phyloP scores from a whole-genome alignment of 108 stramenopile species.

The Fistulifera solaris region DNA sequence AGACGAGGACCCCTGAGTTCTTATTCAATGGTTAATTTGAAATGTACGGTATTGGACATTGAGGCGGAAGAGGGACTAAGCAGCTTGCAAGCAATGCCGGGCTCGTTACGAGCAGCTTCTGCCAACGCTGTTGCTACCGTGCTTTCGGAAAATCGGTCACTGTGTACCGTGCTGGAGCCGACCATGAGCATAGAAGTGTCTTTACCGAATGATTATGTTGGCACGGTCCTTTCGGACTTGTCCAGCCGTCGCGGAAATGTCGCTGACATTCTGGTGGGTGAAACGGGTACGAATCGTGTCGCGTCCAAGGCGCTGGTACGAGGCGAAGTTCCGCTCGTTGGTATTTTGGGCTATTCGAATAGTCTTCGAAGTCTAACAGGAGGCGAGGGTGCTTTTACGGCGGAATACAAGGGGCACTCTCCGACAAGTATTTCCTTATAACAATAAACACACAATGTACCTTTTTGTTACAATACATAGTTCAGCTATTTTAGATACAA shows the following conservation, averaged over 20 bases:
- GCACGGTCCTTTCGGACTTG: slow-evolving; percentile 78
- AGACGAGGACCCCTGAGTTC: slow-evolving; percentile 62
- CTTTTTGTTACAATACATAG: too few species aligned
- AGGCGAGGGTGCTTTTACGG: slow-evolving; percentile 78
- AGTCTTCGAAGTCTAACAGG: slow-evolving; percentile 71
- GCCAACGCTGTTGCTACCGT: slow-evolving; percentile 49
- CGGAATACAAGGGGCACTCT: slow-evolving; percentile 79
- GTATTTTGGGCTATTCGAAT: slow-evolving; percentile 84
- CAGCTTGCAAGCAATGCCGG: slow-evolving; percentile 53
- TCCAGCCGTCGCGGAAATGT: slow-evolving; percentile 68
- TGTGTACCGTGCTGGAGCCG: slow-evolving; percentile 68
- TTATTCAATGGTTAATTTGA: slow-evolving; percentile 55
- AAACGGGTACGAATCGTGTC: slow-evolving; percentile 12
- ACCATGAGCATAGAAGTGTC: slow-evolving; percentile 73
- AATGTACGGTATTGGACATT: slow-evolving; percentile 59
- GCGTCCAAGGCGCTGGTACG: slow-evolving; percentile 56
- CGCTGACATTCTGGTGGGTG: slow-evolving; percentile 66
- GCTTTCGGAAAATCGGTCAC: slow-evolving; percentile 24
- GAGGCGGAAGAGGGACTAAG: slow-evolving; percentile 61
- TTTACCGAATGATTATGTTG: slow-evolving; percentile 70
- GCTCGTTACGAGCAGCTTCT: slow-evolving; percentile 64
- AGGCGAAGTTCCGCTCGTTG: slow-evolving; percentile 76
- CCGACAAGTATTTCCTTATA: too few species aligned
- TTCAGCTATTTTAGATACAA: too few species aligned
- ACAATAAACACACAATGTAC: too few species aligned